Base-by-base conservation (phyloP, 768 basidiomycete species). In the Hebeloma cylindrosporum region DNA sequence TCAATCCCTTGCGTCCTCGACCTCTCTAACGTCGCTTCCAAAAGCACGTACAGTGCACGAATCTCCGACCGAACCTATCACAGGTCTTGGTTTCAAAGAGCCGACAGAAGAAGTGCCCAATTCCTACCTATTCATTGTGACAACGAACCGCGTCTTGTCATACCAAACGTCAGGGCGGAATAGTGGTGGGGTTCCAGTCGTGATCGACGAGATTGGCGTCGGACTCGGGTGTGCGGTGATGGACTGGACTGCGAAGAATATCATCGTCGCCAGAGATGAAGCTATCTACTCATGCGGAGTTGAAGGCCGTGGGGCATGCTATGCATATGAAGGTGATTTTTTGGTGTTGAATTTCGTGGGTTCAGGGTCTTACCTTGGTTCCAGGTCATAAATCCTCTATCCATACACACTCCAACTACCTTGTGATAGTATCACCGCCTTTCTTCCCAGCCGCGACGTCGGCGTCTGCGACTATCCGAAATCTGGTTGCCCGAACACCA, bases 371-470 rank as follows among this genome's bases (percentile, higher is more conserved):
- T 21, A 29, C 9, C 7, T 41, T 14, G 18, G 34, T 29, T 21
- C 16, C 55, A 89, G 85, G 86, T 5, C 74, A 76, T 41, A 94
- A 94, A 67, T 80, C 80, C 0, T 83, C 82, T n/a, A 73, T 94
- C 17, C 74, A 86, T 44, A 79, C 81, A 0, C 86, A 85, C 58
- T 64, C 76, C n/a, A 89, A 88, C 57, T 95, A 95, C 57, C 78
- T 96, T 37, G 79, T 95, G 51, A 88, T 96, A 45, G 80, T 95
- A 5, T 91, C 94, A 0, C 93, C 94, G 0, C 88, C 92, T 0
- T 82, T 91, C 54, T 69, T 82, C 3, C 79, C 88, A 0, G 71
- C 79, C 4, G 78, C 82, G 0, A 68, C 80, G 0, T 80, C 84
- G 2, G 70, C 82, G 0, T 85, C 86, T 3, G 79, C 85, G 0